A percentile compares a stretch with the other conserved stretches of the same genome.
phyloP scores from a whole-genome alignment of 192 early-diverging fungal genomes.

The Coemansia reversa region DNA sequence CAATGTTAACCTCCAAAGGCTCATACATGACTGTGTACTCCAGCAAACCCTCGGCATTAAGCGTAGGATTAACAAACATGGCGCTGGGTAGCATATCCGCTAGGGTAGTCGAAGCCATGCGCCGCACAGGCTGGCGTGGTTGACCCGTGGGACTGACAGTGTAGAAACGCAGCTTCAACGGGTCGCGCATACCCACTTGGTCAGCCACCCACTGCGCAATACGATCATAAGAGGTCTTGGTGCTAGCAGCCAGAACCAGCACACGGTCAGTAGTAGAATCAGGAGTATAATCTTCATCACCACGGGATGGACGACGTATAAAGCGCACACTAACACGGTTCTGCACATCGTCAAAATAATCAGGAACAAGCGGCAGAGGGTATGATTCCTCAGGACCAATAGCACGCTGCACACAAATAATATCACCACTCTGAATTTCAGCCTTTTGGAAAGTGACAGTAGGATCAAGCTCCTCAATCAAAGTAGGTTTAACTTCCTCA shows the following conservation, averaged over 20 bases:
- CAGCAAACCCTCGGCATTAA: too few species aligned
- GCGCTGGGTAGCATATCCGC: slow-evolving; percentile 56
- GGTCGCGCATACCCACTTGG: slow-evolving; percentile 43
- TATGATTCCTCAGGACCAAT: not conserved
- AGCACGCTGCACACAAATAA: slow-evolving; percentile 75
- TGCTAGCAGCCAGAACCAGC: slow-evolving; percentile 15
- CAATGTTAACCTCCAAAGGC: too few species aligned
- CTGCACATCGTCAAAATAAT: slow-evolving; percentile 76
- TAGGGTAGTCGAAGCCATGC: slow-evolving; percentile 54
- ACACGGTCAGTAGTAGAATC: not conserved
- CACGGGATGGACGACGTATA: slow-evolving; percentile 55
- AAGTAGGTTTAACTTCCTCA: slow-evolving; percentile 91
- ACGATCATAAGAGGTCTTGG: slow-evolving; percentile 33
- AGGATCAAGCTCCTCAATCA: slow-evolving; percentile 79
- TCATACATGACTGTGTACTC: too few species aligned
- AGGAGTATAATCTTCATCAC: slow-evolving; percentile 8
- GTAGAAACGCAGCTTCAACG: slow-evolving; percentile 75
- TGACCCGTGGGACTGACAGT: slow-evolving; percentile 28
- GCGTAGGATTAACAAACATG: too few species aligned
- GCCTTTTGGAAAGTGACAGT: slow-evolving; percentile 64
- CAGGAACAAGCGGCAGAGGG: slow-evolving; percentile 51
- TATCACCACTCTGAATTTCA: slow-evolving; percentile 94
- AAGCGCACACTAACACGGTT: slow-evolving; percentile 75
- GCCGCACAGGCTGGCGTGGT: slow-evolving; percentile 50
- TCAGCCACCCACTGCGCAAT: slow-evolving; percentile 67